A percentile compares a stretch with the other conserved stretches of the same genome.
These are phyloP conservation scores for Suillus subalutaceus DNA, from an alignment of 768 basidiomycete species.

Conservation along the genomic window DNA sequence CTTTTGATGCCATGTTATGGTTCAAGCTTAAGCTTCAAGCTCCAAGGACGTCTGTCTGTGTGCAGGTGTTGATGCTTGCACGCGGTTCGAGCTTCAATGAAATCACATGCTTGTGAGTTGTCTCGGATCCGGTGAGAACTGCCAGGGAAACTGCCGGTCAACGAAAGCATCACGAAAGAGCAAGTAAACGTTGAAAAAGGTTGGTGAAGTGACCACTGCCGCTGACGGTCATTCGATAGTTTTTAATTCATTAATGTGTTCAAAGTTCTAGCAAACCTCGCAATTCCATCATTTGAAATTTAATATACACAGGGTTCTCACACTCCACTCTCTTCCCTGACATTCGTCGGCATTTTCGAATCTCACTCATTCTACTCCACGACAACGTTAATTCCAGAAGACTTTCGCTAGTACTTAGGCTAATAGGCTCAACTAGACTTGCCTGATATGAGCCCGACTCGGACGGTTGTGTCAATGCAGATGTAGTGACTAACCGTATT, in stretches of 20 bases:
- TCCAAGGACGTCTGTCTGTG: not conserved
- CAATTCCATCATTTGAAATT: not conserved
- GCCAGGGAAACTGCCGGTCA: not conserved
- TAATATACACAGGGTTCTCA: not conserved
- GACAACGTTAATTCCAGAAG: not conserved
- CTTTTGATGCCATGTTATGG: conserved; percentile 2
- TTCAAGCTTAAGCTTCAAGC: not conserved
- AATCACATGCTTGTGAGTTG: conserved; percentile 2
- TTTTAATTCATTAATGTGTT: not conserved
- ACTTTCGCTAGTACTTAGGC: not conserved
- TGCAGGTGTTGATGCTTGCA: not conserved
- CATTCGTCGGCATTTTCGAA: not conserved
- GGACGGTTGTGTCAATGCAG: not conserved
- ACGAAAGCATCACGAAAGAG: not conserved
- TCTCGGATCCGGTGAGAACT: not conserved
- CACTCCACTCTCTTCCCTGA: not conserved
- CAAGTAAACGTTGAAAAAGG: not conserved
- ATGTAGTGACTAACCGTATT: not conserved
- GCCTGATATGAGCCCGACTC: not conserved
- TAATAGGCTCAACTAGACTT: not conserved
- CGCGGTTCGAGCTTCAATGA: not conserved
- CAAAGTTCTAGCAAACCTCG: not conserved
- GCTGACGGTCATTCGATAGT: not conserved
- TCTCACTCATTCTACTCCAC: not conserved
- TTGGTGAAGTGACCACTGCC: not conserved